phyloP scores from a whole-genome alignment of 148 eudicot species.

The Dysphania ambrosioides region DNA sequence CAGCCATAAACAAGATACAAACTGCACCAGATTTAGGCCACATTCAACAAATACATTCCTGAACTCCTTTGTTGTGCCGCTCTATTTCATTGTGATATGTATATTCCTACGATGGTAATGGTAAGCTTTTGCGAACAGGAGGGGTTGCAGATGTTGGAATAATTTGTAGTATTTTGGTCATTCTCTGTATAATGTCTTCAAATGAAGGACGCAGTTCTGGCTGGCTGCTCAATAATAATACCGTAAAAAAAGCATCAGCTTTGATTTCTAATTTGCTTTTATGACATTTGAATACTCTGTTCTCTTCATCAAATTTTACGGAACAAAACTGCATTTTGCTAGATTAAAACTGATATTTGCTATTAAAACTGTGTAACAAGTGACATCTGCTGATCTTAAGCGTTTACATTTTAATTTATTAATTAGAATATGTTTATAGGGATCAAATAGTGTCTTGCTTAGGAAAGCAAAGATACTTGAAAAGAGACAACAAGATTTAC shows the following conservation, averaged over 20 bases:
- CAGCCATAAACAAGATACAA: not conserved
- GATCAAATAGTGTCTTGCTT: not conserved
- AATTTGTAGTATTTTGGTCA: conserved; percentile 47
- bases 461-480: not conserved
- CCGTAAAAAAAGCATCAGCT: not conserved
- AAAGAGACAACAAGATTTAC: conserved; percentile 21
- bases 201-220: conserved; percentile 69
- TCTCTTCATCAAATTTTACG: too few species aligned
- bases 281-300: too few species aligned
- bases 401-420: too few species aligned
- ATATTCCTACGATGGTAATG: not conserved
- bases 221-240: conserved; percentile 39
- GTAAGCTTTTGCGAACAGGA: conserved; percentile 19
- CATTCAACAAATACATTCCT: not conserved
- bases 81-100: conserved; percentile 10
- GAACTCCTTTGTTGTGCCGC: not conserved
- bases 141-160: conserved; percentile 16
- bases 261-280: not conserved
- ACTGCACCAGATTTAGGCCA: not conserved
- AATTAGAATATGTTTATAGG: too few species aligned
- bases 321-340: too few species aligned
- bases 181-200: conserved; percentile 49
- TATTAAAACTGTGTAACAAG: too few species aligned
- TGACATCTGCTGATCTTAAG: too few species aligned
- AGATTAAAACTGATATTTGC: too few species aligned